These are phyloP conservation scores for Xylaria sp. DNA, from an alignment of 2,329 filamentous ascomycete species.

Conservation along the genomic window DNA sequence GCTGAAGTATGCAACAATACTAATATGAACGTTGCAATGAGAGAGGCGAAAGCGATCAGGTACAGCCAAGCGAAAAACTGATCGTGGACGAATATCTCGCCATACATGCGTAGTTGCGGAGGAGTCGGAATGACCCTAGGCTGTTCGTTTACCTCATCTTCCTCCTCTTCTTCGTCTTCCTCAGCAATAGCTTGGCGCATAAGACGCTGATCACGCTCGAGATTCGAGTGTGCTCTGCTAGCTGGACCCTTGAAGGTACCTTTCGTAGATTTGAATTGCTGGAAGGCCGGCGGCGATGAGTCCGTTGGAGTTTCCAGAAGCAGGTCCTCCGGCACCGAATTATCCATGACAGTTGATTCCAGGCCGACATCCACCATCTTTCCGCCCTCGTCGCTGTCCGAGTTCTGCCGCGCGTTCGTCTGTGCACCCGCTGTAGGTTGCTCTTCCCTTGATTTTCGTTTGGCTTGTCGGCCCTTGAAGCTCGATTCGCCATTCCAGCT, in stretches of 20 bases:
- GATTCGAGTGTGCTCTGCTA: constrained; percentile 56
- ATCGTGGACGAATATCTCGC: constrained; percentile 83
- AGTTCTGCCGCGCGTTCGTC: constrained; percentile 49
- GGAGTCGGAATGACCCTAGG: constrained; percentile 53
- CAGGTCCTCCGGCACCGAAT: constrained; percentile 71
- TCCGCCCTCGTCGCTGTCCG: constrained; percentile 58
- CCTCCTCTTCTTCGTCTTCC: constrained; percentile 52
- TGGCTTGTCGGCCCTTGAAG: constrained; percentile 52
- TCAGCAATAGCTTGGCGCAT: constrained; percentile 54
- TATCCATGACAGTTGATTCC: constrained; percentile 71
- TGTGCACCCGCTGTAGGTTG: constrained; percentile 45
- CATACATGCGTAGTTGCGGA: constrained; percentile 67
- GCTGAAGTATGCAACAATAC: constrained; percentile 89
- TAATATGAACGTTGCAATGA: constrained; percentile 89
- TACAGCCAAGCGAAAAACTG: constrained; percentile 93
- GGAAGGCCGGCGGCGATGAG: constrained; percentile 69
- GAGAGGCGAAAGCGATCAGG: constrained; percentile 81
- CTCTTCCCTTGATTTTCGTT: constrained; percentile 59
- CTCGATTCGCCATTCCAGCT: constrained; percentile 71
- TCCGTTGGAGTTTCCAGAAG: constrained; percentile 64
- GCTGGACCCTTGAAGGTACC: constrained; percentile 54
- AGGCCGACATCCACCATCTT: constrained; percentile 91
- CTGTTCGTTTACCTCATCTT: constrained; percentile 42
- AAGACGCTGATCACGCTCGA: constrained; percentile 61
- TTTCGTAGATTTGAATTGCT: constrained; percentile 62